Base-by-base conservation (phyloP, 495 filamentous ascomycete species). In the Durotheca rogersii region DNA sequence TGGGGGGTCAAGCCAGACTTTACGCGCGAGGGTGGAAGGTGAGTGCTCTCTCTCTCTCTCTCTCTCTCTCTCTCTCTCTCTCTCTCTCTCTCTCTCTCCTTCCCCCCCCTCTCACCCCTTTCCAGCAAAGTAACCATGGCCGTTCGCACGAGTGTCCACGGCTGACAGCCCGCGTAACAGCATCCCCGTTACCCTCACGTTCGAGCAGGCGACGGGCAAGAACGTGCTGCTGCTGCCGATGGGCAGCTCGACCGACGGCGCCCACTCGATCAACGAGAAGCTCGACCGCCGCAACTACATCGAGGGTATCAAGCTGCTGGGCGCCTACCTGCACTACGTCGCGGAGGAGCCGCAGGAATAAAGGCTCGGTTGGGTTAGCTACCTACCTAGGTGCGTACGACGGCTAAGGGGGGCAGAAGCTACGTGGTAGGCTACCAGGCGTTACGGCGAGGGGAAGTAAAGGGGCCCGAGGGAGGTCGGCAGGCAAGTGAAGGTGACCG, bases 191-290 rank as follows among this genome's bases (percentile, higher is more conserved):
- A 97, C 93, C 7, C 73, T 99, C 66, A 96, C 90, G 6, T 97
- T 99, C 65, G 92, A 99, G 75, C 83, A 97, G 73, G 89, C 91
- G 14, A 96, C 91, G n/a, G 88, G 89, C 53, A 99, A 99, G 82
- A 99, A 96, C 66, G 91, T 97, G 31, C 70, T 99, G 47, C 76
- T 99, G 47, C 69, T 99, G 44, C 93, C 93, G 6, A 96, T 99
- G 92, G 93, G 93, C 14, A 94, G 87, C 70, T 90, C 86, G 7
- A 97, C 93, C 15, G 93, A 99, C 75, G 92, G 87, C 39, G 93
- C 93, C 17, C 93, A 99, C 72, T 92, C 87, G 23, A 87, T 95
- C 67, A 99, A 99, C 66, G 93, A 99, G 77, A 99, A 99, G 76
- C 78, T 99, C 31, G 93, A 99, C 69, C 87, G 84, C 77, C 81